Evolutionary conservation across 1,284 basidiomycete species (phyloP), one percentile per base, ranked within the genome.

Genomic region (Trichosporon sp.): DNA sequence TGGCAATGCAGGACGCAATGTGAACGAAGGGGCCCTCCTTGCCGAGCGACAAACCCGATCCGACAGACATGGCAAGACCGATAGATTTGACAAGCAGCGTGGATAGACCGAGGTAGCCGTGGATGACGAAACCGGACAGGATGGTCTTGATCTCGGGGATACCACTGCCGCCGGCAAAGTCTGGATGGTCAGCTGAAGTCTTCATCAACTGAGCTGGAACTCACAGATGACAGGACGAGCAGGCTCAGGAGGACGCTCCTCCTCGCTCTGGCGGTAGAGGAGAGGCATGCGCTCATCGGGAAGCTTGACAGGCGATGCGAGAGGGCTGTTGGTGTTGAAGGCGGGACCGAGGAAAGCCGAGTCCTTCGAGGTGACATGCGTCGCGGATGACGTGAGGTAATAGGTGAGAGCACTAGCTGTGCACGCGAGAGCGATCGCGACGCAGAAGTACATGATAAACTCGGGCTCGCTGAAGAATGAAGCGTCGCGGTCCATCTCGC

Each of bases 91-190:
- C 94, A 78, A 94, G 91, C 66, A 98, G 84, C 0, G 92, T 94
- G 75, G 94, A 91, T 56, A 88, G 90, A 37, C 96, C 96, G 51
- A 99, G 90, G 81, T 97, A 99, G 21, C 96, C 96, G 78, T 97
- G 94, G 73, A 99, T 98, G 19, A 98, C 96, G 78, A 98, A 98
- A n/a, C 81, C 94, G 71, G 93, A 95, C 48, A 99, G 87, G 71
- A 98, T 97, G 0, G 94, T 96, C 85, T 98, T 99, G 83, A 98
- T 91, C 83, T 98, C 96, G 0, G 96, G 95, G 70, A 98, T 96
- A 73, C 96, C 96, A 78, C 92, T 94, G 12, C 96, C 96, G 35
- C 94, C 93, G 12, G 96, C 96, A 63, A 63, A 63, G 59, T 63
- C 59, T 63, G 32, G 11, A 10, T 14, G 4, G 59, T 63, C 16